Evolutionary conservation across 345 rosid genomes (phyloP).

Genomic region (Populus davidiana): DNA sequence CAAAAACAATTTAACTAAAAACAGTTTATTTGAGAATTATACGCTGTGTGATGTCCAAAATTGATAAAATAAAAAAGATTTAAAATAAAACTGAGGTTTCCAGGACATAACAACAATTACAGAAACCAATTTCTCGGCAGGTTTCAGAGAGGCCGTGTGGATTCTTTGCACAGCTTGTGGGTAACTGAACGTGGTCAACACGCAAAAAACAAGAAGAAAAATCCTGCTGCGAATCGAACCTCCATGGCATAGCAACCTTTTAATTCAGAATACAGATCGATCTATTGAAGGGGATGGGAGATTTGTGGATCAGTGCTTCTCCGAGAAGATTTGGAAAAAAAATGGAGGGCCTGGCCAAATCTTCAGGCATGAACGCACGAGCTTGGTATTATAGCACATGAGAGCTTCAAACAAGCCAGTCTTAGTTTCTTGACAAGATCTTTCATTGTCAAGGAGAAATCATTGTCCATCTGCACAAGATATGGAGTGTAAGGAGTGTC

Average conservation of each 20-base stretch:
- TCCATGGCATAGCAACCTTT: not conserved
- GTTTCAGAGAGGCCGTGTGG: too few relatives aligned
- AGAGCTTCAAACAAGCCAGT: slow-evolving; percentile 37
- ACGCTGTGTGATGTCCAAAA: too few relatives aligned
- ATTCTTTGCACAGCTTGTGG: not conserved
- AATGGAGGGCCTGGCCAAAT: not conserved
- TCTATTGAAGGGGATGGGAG: too few relatives aligned
- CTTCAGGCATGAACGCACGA: too few relatives aligned
- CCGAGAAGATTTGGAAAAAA: not conserved
- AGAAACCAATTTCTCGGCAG: too few relatives aligned
- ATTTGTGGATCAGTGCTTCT: too few relatives aligned
- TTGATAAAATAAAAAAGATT: too few relatives aligned
- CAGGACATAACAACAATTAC: too few relatives aligned
- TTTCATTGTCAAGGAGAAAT: slow-evolving; percentile 35
- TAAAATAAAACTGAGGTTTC: too few relatives aligned
- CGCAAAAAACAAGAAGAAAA: not conserved
- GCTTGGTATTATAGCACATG: too few relatives aligned
- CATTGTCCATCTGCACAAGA: slow-evolving; percentile 44
- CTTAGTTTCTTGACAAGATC: slow-evolving; percentile 56
- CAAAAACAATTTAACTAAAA: too few relatives aligned
- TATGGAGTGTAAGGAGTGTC: not conserved
- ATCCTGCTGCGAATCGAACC: not conserved
- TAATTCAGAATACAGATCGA: not conserved
- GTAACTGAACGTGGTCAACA: not conserved
- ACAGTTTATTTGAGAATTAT: too few relatives aligned